Evolutionary conservation across 345 rosid species (phyloP).

Genomic region (Gossypium rotundifolium): DNA sequence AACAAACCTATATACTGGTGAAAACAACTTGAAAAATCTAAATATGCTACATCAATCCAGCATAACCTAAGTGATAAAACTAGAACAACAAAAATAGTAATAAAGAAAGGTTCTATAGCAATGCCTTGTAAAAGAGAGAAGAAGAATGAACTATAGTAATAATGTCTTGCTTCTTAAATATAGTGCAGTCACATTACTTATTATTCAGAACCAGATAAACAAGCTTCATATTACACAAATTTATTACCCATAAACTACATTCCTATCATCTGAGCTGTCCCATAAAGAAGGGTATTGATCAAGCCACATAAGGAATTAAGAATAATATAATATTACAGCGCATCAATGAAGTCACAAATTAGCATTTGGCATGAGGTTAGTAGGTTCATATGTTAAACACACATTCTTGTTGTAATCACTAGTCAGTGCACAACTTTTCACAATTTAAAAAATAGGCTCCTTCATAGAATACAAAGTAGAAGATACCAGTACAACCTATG

Average conservation of each 20-base stretch:
- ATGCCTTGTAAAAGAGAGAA: background rate
- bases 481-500: background rate
- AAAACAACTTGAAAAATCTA: background rate
- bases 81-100: background rate
- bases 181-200: background rate
- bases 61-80: background rate
- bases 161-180: background rate
- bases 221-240: background rate
- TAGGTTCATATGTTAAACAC: background rate
- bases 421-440: background rate
- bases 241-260: background rate
- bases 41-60: background rate
- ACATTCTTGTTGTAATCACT: background rate
- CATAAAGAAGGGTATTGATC: background rate
- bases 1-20: background rate
- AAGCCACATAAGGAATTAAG: background rate
- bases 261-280: background rate
- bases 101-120: background rate
- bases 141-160: background rate
- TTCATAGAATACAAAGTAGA: background rate
- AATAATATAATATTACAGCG: background rate
- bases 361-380: background rate
- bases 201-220: background rate
- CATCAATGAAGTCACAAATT: background rate
- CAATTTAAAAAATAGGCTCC: background rate